A percentile compares a stretch with the other conserved stretches of the same genome.
Evolutionary conservation across 768 basidiomycete genomes (phyloP).

Genomic region (Boletellus ananas): DNA sequence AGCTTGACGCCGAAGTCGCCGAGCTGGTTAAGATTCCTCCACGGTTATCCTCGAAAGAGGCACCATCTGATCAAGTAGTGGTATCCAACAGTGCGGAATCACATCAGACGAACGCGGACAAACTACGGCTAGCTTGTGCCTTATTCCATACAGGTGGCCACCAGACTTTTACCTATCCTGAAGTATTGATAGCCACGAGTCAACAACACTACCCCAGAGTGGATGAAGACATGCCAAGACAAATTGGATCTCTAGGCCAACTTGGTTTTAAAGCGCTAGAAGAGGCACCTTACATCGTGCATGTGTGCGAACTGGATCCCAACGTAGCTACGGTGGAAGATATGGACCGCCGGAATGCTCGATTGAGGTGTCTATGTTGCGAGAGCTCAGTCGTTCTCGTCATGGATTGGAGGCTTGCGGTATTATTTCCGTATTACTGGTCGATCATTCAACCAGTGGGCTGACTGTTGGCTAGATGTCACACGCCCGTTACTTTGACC

Average conservation of each 20-base stretch:
- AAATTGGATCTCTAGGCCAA: too few species aligned
- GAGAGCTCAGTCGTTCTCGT: not conserved
- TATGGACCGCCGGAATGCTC: slow-evolving; percentile 8
- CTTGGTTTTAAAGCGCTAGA: not conserved
- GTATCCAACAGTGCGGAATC: not conserved
- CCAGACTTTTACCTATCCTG: not conserved
- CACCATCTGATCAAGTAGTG: not conserved
- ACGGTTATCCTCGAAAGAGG: not conserved
- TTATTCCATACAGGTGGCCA: not conserved
- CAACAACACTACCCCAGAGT: not conserved
- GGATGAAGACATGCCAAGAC: too few species aligned
- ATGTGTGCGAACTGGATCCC: slow-evolving; percentile 6
- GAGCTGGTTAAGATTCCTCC: not conserved
- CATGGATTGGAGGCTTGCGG: slow-evolving; percentile 4
- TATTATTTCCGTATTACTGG: not conserved
- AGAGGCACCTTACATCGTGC: slow-evolving; percentile 1
- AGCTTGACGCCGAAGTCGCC: slow-evolving; percentile 4
- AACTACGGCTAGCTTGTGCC: slow-evolving; percentile 8
- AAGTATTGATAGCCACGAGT: not conserved
- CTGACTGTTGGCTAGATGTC: too few species aligned
- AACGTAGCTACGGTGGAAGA: slow-evolving; percentile 6
- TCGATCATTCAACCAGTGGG: too few species aligned
- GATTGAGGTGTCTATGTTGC: slow-evolving; percentile 1
- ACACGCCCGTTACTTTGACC: too few species aligned
- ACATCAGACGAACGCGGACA: not conserved